Evolutionary conservation across 169 alveolate genomes (phyloP), one percentile per base, ranked within the genome.

Genomic region (Amoebophrya sp.): DNA sequence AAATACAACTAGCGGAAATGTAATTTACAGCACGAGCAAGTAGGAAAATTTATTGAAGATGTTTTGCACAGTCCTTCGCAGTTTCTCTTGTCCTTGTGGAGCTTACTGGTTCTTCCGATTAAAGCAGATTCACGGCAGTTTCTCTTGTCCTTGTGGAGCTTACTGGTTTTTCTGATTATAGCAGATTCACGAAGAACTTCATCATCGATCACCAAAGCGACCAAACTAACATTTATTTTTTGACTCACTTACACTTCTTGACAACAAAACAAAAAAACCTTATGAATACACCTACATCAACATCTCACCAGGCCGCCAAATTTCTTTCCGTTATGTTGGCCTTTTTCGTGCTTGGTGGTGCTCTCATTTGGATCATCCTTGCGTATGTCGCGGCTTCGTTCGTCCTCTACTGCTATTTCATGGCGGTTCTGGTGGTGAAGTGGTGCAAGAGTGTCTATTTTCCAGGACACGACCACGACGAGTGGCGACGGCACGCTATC

Each of bases 391-490:
- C n/a, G 10, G 12, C 83, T 1, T 1, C 2, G 36, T 65, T 65
- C 83, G n/a, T 65, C n/a, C 83, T 65, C 36, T 12, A 6, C 83
- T 12, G 12, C 36, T 65, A 65, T 36, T 65, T 65, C 83, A 12
- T 12, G 12, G 12, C 83, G 2, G 26, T 65, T 10, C 83, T 65
- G 39, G 83, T 65, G 39, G 83, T 65, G 83, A 65, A 65, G 26
- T 65, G 18, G 2, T 65, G 83, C 83, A 65, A 65, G 83, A 26
- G 39, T 36, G 36, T 26, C 36, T 65, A 65, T 26, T 65, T 65
- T 36, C 83, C 83, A 10, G 83, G 83, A 1, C 83, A 65, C 83
- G 83, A 65, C 83, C 83, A 65, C 83, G 83, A 65, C 83, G 83
- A 65, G 26, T 65, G 83, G 83, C 2, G 83, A 26, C 2, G 83